phyloP scores from a whole-genome alignment of 768 basidiomycete species.

The Epithele typhae region DNA sequence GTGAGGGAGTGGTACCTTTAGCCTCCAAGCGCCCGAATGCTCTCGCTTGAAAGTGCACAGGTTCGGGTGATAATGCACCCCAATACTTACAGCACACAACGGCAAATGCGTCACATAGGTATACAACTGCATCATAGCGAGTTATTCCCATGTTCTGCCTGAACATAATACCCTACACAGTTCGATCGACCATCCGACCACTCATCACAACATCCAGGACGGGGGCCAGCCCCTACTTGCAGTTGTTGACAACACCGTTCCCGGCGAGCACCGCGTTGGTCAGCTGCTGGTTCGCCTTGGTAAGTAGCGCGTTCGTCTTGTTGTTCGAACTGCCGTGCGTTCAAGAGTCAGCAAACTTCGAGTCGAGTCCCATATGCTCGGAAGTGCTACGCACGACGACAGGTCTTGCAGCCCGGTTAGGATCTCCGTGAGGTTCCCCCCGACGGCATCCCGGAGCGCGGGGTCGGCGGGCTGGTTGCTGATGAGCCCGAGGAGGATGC shows the following conservation, averaged over 20 bases:
- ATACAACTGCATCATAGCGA: no score
- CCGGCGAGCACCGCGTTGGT: conserved; percentile 13
- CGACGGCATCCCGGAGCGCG: conserved; percentile 15
- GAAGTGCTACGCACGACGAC: conserved; percentile 1
- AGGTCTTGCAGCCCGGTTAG: not conserved
- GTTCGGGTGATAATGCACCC: no score
- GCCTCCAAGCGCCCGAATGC: no score
- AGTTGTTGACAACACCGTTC: conserved; percentile 14
- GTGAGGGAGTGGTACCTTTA: no score
- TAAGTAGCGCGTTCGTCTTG: conserved; percentile 3
- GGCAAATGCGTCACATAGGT: no score
- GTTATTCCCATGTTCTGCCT: no score
- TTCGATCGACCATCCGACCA: no score
- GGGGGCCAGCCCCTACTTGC: conserved; percentile 11
- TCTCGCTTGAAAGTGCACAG: no score
- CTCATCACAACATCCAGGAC: no score
- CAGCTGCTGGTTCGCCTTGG: conserved; percentile 8
- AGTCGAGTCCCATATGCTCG: not conserved
- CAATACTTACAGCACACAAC: no score
- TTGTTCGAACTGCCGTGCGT: conserved; percentile 7
- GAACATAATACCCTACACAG: no score
- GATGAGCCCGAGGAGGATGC: conserved; percentile 16
- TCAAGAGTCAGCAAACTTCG: not conserved
- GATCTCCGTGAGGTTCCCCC: conserved; percentile 10
- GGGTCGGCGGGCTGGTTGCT: conserved; percentile 17